Conservation (phyloP, 495 filamentous ascomycete genomes). For the Penicillium egyptiacum region DNA sequence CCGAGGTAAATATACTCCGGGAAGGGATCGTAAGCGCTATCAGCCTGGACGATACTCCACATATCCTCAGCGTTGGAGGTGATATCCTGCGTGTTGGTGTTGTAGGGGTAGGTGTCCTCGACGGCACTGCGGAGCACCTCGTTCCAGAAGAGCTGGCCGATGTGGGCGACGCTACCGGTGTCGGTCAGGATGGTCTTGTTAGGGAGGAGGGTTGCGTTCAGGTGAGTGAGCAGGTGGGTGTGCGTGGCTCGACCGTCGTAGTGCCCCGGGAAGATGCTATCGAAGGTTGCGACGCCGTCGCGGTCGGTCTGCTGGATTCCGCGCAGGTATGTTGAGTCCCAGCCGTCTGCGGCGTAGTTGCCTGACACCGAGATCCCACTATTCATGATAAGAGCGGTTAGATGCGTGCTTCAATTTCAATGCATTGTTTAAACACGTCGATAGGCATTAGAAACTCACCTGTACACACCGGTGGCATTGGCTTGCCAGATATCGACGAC, state of each 20-base stretch:
- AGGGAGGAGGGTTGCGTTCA: slow-evolving; percentile 43
- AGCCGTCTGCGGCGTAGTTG: slow-evolving; percentile 37
- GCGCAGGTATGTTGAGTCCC: slow-evolving; percentile 52
- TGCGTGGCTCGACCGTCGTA: slow-evolving; percentile 61
- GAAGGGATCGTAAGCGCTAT: slow-evolving; percentile 36
- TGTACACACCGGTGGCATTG: slow-evolving; percentile 56
- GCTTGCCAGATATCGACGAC: slow-evolving; percentile 44
- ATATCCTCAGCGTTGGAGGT: slow-evolving; percentile 49
- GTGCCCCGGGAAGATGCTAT: slow-evolving; percentile 60
- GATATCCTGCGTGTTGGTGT: slow-evolving; percentile 51
- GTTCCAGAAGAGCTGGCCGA: slow-evolving; percentile 62
- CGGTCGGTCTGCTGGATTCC: slow-evolving; percentile 53
- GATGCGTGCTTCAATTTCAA: not conserved
- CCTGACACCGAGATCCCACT: slow-evolving; percentile 37
- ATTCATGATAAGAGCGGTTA: not conserved
- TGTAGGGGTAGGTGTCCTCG: slow-evolving; percentile 56
- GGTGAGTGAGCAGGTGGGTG: slow-evolving; percentile 54
- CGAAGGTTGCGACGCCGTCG: slow-evolving; percentile 57
- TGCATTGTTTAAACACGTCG: not conserved
- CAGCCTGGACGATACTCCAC: slow-evolving; percentile 37
- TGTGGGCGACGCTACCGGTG: slow-evolving; percentile 38
- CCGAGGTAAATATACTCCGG: slow-evolving; percentile 50
- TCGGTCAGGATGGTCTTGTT: slow-evolving; percentile 52
- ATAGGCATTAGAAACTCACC: slow-evolving; percentile 15
- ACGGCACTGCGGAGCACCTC: slow-evolving; percentile 57